Percentiles rank a stretch among this genome's conserved stretches.
phyloP scores from a whole-genome alignment of 768 basidiomycete species.

The Calvatia gigantea region DNA sequence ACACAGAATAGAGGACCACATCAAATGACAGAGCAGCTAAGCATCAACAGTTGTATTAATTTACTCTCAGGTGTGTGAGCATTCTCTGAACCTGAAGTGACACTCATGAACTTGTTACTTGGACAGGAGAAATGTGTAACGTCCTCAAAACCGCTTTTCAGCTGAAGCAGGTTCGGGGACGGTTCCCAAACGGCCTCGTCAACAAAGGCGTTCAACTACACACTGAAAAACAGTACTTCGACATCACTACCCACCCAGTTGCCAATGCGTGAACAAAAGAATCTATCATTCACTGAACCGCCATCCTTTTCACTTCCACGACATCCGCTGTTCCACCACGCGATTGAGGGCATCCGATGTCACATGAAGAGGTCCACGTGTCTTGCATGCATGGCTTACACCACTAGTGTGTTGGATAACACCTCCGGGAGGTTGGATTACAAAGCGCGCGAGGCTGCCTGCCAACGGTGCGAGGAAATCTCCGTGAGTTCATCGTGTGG shows the following conservation, averaged over 20 bases:
- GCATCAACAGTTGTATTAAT: conserved; percentile 92
- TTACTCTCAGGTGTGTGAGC: conserved; percentile 88
- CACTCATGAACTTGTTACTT: background rate
- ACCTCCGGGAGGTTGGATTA: too few species aligned
- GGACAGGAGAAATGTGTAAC: conserved; percentile 96
- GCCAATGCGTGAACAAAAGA: conserved; percentile 92
- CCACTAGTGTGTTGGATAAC: too few species aligned
- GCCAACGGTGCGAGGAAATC: too few species aligned
- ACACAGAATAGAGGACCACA: too few species aligned
- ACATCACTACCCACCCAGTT: conserved; percentile 99
- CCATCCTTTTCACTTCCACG: conserved; percentile 75
- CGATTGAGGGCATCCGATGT: conserved; percentile 79
- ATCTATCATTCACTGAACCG: conserved; percentile 70
- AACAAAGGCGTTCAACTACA: conserved; percentile 99
- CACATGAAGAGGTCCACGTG: too few species aligned
- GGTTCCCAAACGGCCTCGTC: conserved; percentile 93
- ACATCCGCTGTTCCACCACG: conserved; percentile 75
- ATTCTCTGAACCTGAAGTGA: background rate
- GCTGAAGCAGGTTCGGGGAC: conserved; percentile 96
- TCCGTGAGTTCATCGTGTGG: too few species aligned
- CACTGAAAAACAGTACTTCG: conserved; percentile 98
- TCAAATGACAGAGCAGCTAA: too few species aligned
- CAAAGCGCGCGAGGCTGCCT: too few species aligned
- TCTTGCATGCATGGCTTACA: too few species aligned
- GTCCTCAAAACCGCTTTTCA: conserved; percentile 99